phyloP scores from a whole-genome alignment of 1,139 yeast genomes.

The Saccharomycopsis crataegensis region DNA sequence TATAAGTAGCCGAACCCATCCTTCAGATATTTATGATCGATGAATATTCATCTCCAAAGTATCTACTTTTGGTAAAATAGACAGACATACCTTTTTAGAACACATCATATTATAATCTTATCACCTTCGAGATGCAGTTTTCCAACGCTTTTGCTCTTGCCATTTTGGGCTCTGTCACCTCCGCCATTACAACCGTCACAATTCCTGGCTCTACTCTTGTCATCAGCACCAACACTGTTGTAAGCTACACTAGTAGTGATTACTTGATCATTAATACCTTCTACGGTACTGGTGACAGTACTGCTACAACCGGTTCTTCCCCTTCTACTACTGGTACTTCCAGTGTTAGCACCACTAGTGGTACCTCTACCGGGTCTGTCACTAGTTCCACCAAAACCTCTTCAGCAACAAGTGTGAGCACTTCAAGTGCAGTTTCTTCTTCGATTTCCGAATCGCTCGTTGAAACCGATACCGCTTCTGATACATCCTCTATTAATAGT shows the following conservation, averaged over 20 bases:
- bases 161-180: constrained; percentile 3
- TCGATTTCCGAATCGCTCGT: neutral
- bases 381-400: neutral
- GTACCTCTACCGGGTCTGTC: neutral
- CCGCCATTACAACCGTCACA: constrained; percentile 16
- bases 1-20: no score
- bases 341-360: neutral
- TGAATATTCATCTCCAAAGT: no score
- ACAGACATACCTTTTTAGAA: neutral
- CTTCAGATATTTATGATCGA: no score
- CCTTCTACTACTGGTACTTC: neutral
- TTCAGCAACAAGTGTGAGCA: neutral
- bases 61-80: no score
- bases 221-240: constrained; percentile 15
- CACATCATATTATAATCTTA: neutral
- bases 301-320: constrained; percentile 1
- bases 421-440: neutral
- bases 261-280: constrained; percentile 19
- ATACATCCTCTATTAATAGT: neutral
- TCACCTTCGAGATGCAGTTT: neutral
- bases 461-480: constrained; percentile 1
- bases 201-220: constrained; percentile 1
- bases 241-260: constrained; percentile 17
- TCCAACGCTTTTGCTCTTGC: constrained; percentile 3
- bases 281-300: constrained; percentile 9